Conservation (phyloP, 352 stramenopile species). For the Globisporangium alternatum region DNA sequence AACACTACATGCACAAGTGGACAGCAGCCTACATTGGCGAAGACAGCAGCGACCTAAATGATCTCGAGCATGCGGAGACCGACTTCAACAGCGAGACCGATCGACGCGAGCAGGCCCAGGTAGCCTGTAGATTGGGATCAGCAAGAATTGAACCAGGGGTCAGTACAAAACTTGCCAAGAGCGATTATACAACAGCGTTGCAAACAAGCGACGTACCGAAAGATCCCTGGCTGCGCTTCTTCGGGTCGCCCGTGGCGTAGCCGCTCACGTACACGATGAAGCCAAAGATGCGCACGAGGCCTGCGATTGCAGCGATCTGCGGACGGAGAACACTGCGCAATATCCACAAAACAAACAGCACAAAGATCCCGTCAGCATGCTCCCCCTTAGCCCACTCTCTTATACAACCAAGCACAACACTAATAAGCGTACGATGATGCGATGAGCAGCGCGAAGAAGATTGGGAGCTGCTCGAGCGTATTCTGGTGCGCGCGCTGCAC, state of each 20-base stretch:
- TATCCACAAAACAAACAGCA: not conserved
- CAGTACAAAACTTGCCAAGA: not conserved
- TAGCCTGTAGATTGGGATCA: slow-evolving; percentile 32
- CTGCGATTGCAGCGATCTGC: slow-evolving; percentile 50
- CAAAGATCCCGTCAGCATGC: not conserved
- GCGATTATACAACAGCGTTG: not conserved
- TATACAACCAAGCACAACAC: not conserved
- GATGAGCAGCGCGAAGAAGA: slow-evolving; percentile 54
- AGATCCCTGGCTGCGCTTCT: slow-evolving; percentile 52
- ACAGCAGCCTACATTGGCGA: not conserved
- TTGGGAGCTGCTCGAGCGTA: slow-evolving; percentile 85
- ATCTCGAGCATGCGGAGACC: slow-evolving; percentile 27
- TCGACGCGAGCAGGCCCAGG: slow-evolving; percentile 35
- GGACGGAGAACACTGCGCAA: slow-evolving; percentile 54
- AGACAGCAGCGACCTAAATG: slow-evolving; percentile 7
- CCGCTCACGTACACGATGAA: slow-evolving; percentile 69
- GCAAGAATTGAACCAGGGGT: not conserved
- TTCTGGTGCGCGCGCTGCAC: slow-evolving; percentile 92
- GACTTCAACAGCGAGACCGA: slow-evolving; percentile 35
- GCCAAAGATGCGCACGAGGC: slow-evolving; percentile 47
- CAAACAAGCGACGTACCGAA: slow-evolving; percentile 41
- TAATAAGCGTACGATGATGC: slow-evolving; percentile 47
- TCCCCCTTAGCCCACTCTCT: no score
- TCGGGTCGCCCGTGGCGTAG: slow-evolving; percentile 58
- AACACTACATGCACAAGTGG: not conserved